Evolutionary conservation across 495 filamentous ascomycete species (phyloP), one percentile per base, ranked within the genome.

Genomic region (Oidiodendron maius): DNA sequence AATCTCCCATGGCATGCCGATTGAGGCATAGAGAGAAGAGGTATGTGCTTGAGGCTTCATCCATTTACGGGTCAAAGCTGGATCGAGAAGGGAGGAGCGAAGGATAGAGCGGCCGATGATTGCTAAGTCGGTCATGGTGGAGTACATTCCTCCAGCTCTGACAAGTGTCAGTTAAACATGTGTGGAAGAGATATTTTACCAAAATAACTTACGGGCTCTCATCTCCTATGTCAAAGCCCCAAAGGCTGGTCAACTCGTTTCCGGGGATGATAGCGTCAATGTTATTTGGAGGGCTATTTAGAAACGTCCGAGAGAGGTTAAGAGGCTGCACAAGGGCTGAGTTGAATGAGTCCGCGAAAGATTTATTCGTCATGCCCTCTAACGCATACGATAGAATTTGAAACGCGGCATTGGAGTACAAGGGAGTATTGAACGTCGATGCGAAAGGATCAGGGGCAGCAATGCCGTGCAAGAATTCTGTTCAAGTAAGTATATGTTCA

Each of bases 1-100:
- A 24, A 83, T 74, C 24, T 82, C 81, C 78, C 79, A 85, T 0
- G 81, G 80, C 1, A 71, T 70, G 15, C 78, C 72, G 4, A 82
- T 63, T 13, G 66, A 62, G 15, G 65, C 61, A 17, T 56, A 53
- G 0, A 72, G 57, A 30, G 71, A 67, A 2, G 77, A 66, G 3
- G 77, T 78, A 18, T 74, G 64, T 0, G 68, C 53, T 6, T 46
- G 47, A 0, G 80, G 81, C 49, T 81, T 80, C 39, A 85, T 63
- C 81, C 78, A 84, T 32, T 68, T 58, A 48, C 74, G 68, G 0
- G 80, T 83, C 12, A 66, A 46, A 3, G 62, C 55, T 0, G 69
- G 61, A 0, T 65, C 40, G 1, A 83, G 58, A 0, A 83, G 61
- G 0, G 66, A 65, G 16, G 67, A 72, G n/a, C 61, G 64, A 20